phyloP scores from a whole-genome alignment of 2,329 filamentous ascomycete species.

The Aspergillus neoniger region DNA sequence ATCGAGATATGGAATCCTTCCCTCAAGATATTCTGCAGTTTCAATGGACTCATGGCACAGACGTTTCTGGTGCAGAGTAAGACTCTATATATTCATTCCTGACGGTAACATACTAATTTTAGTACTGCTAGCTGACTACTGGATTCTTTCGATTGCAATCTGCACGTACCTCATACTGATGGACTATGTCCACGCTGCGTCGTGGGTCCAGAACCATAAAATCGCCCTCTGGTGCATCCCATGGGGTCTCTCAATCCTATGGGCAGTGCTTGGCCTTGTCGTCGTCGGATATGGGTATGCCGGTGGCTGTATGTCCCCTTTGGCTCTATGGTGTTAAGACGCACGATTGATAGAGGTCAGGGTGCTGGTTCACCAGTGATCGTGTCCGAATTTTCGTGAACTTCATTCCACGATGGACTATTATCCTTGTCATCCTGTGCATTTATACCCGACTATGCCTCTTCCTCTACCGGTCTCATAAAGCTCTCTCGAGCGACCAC shows the following conservation, averaged over 20 bases:
- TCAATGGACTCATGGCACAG: slow-evolving; percentile 11
- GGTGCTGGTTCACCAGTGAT: slow-evolving; percentile 15
- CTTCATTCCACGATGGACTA: slow-evolving; percentile 8
- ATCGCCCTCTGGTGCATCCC: slow-evolving; percentile 3
- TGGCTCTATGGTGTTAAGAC: background rate
- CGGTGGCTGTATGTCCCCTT: slow-evolving; percentile 7
- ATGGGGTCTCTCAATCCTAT: slow-evolving; percentile 7
- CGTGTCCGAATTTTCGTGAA: slow-evolving; percentile 6
- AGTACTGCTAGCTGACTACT: slow-evolving; percentile 8
- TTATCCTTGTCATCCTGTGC: slow-evolving; percentile 8
- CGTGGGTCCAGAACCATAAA: slow-evolving; percentile 11
- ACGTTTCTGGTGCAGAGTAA: slow-evolving; percentile 11
- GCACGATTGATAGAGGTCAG: background rate
- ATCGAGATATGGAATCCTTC: background rate
- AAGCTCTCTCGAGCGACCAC: slow-evolving; percentile 6
- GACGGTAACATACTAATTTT: too few species aligned
- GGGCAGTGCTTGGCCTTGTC: slow-evolving; percentile 6
- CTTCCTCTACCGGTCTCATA: slow-evolving; percentile 9
- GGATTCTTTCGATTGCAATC: slow-evolving; percentile 10
- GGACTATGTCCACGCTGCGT: slow-evolving; percentile 4
- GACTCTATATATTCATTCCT: too few species aligned
- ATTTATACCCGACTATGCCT: slow-evolving; percentile 9
- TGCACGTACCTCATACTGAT: slow-evolving; percentile 13
- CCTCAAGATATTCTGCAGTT: slow-evolving; percentile 3
- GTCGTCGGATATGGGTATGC: slow-evolving; percentile 9